Conservation (phyloP, 352 stramenopile genomes). For the Plasmopara muralis region DNA sequence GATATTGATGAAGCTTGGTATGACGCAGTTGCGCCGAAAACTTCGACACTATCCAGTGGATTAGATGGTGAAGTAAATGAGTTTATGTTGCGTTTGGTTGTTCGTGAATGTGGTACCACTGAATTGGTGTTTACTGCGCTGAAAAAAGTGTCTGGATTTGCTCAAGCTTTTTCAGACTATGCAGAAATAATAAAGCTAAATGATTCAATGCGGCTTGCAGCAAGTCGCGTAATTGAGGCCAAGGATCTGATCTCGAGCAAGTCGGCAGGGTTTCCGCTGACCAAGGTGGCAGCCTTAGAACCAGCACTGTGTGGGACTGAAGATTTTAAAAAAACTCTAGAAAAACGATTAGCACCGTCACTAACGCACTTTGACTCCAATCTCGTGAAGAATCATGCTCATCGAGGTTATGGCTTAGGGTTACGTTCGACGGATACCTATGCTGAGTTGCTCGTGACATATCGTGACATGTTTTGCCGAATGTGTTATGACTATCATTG, state of each 20-base stretch:
- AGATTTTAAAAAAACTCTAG: constrained; percentile 17
- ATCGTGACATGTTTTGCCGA: constrained; percentile 88
- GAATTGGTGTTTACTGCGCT: constrained; percentile 57
- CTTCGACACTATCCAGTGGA: constrained; percentile 32
- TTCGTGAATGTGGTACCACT: constrained; percentile 43
- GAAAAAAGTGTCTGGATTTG: constrained; percentile 48
- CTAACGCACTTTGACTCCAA: constrained; percentile 72
- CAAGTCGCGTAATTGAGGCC: constrained; percentile 37
- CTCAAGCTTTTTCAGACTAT: constrained; percentile 59
- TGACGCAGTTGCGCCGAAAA: constrained; percentile 37
- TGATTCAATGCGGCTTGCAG: constrained; percentile 32
- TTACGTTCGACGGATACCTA: constrained; percentile 58
- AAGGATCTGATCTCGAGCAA: constrained; percentile 31
- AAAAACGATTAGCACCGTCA: constrained; percentile 38
- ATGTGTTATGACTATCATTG: constrained; percentile 93
- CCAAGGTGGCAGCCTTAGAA: constrained; percentile 33
- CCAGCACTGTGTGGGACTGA: constrained; percentile 18
- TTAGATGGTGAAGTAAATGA: constrained; percentile 66
- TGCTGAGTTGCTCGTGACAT: constrained; percentile 71
- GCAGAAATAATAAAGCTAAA: constrained; percentile 61
- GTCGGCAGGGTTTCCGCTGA: constrained; percentile 17
- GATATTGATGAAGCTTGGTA: constrained; percentile 72
- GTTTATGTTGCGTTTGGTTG: constrained; percentile 58
- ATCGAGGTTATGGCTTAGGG: constrained; percentile 35
- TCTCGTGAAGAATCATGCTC: constrained; percentile 24